A percentile compares a stretch with the other conserved stretches of the same genome.
Evolutionary conservation across 371 early-diverging fungal species (phyloP).

Genomic region (Phascolomyces articulosus): DNA sequence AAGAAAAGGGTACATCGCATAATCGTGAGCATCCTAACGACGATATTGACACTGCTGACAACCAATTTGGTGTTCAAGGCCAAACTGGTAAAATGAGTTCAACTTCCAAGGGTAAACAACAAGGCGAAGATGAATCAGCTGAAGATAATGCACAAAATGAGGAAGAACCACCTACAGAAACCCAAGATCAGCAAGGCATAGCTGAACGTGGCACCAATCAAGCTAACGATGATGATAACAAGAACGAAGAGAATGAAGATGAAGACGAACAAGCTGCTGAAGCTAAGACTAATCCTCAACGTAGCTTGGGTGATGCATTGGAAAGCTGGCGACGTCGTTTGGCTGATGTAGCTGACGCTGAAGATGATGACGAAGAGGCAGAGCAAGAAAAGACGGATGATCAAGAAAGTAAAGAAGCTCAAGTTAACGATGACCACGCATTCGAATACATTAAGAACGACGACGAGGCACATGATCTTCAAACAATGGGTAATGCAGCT

Average conservation of each 20-base stretch:
- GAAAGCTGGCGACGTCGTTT: conserved; percentile 89
- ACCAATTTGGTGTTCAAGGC: conserved; percentile 74
- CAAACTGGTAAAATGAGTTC: conserved; percentile 61
- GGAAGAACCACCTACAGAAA: conserved; percentile 26
- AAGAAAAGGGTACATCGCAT: conserved; percentile 33
- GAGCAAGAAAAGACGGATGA: conserved; percentile 46
- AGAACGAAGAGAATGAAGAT: conserved; percentile 23
- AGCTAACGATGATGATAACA: conserved; percentile 32
- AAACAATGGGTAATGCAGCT: conserved; percentile 77
- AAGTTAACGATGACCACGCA: conserved; percentile 61
- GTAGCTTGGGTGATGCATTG: conserved; percentile 88
- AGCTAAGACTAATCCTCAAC: conserved; percentile 65
- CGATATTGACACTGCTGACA: conserved; percentile 55
- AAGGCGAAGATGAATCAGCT: conserved; percentile 36
- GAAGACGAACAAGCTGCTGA: conserved; percentile 33
- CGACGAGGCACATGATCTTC: conserved; percentile 73
- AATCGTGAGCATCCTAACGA: conserved; percentile 52
- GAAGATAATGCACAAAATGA: conserved; percentile 35
- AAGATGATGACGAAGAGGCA: conserved; percentile 55
- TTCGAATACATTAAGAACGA: conserved; percentile 83
- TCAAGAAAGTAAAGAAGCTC: conserved; percentile 50
- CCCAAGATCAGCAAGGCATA: conserved; percentile 39
- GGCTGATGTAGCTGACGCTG: conserved; percentile 61
- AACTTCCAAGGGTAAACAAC: conserved; percentile 41
- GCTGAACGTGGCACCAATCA: conserved; percentile 47